Conservation (phyloP, 805 yeast genomes). For the Yueomyces sinensis region DNA sequence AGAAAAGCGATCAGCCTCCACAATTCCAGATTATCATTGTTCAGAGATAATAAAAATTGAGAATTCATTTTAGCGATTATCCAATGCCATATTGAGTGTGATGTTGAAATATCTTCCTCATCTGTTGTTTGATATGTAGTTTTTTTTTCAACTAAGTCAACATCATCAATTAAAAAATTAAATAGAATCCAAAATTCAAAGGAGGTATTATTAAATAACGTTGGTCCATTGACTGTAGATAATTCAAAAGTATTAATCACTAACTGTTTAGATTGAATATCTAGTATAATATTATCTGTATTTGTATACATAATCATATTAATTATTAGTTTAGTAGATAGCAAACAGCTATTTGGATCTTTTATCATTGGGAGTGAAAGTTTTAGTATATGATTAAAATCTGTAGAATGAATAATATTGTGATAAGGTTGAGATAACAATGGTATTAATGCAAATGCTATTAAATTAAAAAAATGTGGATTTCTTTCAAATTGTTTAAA, state of each 20-base stretch:
- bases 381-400: conserved; percentile 15
- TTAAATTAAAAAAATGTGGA: conserved; percentile 8
- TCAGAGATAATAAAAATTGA: no score
- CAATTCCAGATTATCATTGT: no score
- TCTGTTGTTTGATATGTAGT: no score
- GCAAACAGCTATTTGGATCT: conserved; percentile 8
- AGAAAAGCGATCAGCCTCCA: no score
- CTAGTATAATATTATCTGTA: neutral
- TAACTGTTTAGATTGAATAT: neutral
- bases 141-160: conserved; percentile 15
- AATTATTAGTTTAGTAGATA: conserved; percentile 16
- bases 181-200: conserved; percentile 41
- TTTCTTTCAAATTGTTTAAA: conserved; percentile 4
- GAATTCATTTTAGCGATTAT: conserved; percentile 32
- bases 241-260: conserved; percentile 35
- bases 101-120: no score
- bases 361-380: conserved; percentile 25
- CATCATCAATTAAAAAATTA: conserved; percentile 24
- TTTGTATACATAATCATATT: conserved; percentile 11
- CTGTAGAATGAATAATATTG: no score
- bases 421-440: conserved; percentile 7
- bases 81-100: conserved; percentile 40
- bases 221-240: conserved; percentile 53
- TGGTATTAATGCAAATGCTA: conserved; percentile 12
- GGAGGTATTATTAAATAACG: conserved; percentile 31